Percentiles rank a stretch among this genome's conserved stretches.
These are phyloP conservation scores for Rossbeevera mucosa DNA, from an alignment of 768 basidiomycete genomes.

Conservation along the genomic window DNA sequence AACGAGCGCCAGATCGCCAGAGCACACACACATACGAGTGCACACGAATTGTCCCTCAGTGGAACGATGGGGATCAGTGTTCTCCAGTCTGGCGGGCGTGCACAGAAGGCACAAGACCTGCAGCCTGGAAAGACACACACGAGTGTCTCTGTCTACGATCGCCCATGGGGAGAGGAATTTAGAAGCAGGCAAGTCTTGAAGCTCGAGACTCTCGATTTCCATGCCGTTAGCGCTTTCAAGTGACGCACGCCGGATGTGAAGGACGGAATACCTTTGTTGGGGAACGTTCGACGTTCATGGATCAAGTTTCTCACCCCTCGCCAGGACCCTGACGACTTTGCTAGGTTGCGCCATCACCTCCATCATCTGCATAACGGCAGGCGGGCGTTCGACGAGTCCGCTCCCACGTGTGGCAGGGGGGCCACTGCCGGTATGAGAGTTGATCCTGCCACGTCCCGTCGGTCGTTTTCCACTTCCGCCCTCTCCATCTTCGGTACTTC, in stretches of 20 bases:
- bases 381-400: constrained; percentile 69
- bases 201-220: constrained; percentile 15
- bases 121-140: constrained; percentile 23
- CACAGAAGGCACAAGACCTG: constrained; percentile 17
- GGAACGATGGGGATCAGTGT: constrained; percentile 19
- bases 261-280: constrained; percentile 9
- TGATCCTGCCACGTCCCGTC: constrained; percentile 26
- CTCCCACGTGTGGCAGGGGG: constrained; percentile 23
- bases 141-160: constrained; percentile 19
- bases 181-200: constrained; percentile 19
- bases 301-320: constrained; percentile 82
- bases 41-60: constrained; percentile 21
- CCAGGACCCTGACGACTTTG: constrained; percentile 73
- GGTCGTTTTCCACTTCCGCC: constrained; percentile 27
- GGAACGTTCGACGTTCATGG: constrained; percentile 21
- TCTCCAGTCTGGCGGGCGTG: constrained; percentile 14
- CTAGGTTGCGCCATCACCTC: constrained; percentile 68
- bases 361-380: constrained; percentile 81
- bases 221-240: background rate
- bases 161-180: constrained; percentile 9
- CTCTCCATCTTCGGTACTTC: constrained; percentile 32
- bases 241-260: background rate
- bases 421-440: constrained; percentile 19
- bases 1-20: constrained; percentile 15
- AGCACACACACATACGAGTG: constrained; percentile 19